Percentiles rank a stretch among this genome's conserved stretches.
Conservation (phyloP, 2,329 filamentous ascomycete genomes). For the Aureobasidium sp. region DNA sequence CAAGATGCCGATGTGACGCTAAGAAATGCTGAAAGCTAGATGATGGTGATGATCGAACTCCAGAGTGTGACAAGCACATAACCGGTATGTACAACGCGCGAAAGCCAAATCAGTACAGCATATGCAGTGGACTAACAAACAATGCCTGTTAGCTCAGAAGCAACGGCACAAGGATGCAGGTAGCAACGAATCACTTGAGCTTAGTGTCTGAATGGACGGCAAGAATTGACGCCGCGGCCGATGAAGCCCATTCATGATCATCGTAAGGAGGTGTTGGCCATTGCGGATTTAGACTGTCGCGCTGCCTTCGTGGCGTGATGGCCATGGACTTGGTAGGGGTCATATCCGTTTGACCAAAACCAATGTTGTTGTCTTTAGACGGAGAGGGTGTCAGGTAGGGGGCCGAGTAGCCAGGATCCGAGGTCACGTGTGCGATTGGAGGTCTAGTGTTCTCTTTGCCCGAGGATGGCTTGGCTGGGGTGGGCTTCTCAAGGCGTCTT, state of each 20-base stretch:
- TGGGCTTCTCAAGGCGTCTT: conserved; percentile 51
- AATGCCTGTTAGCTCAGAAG: neutral
- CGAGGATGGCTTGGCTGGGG: conserved; percentile 7
- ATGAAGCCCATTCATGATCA: conserved; percentile 82
- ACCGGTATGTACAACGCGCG: conserved; percentile 5
- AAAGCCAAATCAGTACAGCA: conserved; percentile 1
- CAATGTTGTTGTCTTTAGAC: conserved; percentile 73
- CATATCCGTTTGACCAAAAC: conserved; percentile 57
- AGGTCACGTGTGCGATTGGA: conserved; percentile 51
- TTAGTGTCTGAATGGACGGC: neutral
- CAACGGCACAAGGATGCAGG: neutral
- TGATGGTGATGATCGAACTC: neutral
- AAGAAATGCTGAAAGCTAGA: conserved; percentile 9
- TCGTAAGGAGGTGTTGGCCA: conserved; percentile 96
- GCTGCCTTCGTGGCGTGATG: conserved; percentile 50
- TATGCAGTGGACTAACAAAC: neutral
- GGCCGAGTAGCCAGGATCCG: conserved; percentile 25
- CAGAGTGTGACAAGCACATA: conserved; percentile 7
- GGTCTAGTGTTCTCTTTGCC: conserved; percentile 27
- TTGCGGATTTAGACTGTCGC: conserved; percentile 50
- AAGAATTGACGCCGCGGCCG: conserved; percentile 45
- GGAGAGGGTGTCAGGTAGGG: conserved; percentile 66
- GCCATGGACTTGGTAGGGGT: conserved; percentile 63
- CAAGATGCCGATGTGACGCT: conserved; percentile 5
- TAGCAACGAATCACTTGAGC: neutral